Evolutionary conservation across 768 basidiomycete genomes (phyloP), one percentile per base, ranked within the genome.

Genomic region (Tylopilus rubrobrunneus): DNA sequence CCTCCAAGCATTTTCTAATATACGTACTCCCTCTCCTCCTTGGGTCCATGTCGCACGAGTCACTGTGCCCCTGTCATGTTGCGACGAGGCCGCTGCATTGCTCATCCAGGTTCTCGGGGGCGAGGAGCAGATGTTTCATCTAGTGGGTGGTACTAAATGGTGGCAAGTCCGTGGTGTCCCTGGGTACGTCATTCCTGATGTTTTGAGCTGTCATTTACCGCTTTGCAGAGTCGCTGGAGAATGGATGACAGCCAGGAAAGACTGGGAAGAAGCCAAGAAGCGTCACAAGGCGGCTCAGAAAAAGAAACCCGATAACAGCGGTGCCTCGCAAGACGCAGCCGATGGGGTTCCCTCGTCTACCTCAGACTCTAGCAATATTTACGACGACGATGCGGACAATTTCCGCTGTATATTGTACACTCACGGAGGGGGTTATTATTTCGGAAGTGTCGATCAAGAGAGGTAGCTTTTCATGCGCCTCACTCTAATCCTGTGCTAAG

Each of bases 91-190:
- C 2, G 89, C 93, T 5, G 67, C 69, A 1, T 71, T 83, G 58
- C 77, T 98, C 45, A 84, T 94, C 52, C 74, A 82, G 56, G 91
- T 84, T 4, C 76, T 97, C 8, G 93, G 94, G 2, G 94, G 95
- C n/a, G 86, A 89, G 62, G 81, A 87, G 39, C 76, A 81, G 14
- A 82, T 79, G 45, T 80, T 82, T 57, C 78, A 78, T 39, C 66
- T 92, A 29, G 85, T 93, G 4, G 96, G 96, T 11, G 96, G 96
- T 1, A 82, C 84, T 6, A 94, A 95, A 67, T 98, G 96, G 94
- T 98, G 96, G 96, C 95, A 97, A 71, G 92, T 95, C 33, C 85
- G 95, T 40, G 86, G 88, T 19, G 66, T 92, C 44, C 73, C 81
- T 49, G 94, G 93, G 93, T 83, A 73, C 66, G 72, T 73, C 37